Base-by-base conservation (phyloP, 2,329 filamentous ascomycete genomes). In the Alternaria sp. region DNA sequence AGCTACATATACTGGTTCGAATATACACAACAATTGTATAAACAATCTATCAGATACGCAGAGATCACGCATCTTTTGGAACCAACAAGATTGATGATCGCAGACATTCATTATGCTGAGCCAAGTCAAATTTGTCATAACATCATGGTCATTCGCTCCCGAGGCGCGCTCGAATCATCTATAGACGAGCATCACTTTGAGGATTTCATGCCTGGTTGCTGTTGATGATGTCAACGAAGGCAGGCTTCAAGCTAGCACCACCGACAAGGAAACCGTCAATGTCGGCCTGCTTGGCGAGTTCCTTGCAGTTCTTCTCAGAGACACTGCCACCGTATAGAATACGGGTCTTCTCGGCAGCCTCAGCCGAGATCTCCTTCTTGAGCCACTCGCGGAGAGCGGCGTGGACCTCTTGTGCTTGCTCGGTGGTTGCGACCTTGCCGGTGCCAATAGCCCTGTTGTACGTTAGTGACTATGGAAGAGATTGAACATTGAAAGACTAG, bases 191-290 rank as follows among this genome's bases (percentile, higher is more conserved):
- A 46, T 60, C 65, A 42, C 82, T 60, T 44, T 66, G 67, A 69
- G 72, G 67, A 14, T 74, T 75, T 76, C 71, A 77, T 62, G 75
- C 72, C 54, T 67, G 66, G 57, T 77, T 85, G 70, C 84, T 81
- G 79, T 90, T 90, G 83, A 90, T 86, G 71, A 90, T 90, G 69
- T 90, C 87, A 71, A 89, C 85, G 75, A 90, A 97, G 68, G 92
- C 93, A 77, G 94, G 94, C 89, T 98, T 98, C 83, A 98, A 87
- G 79, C 91, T 95, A 77, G 94, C 94, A 80, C 94, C 94, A 67
- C 94, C 94, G 69, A 98, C 94, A 70, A 98, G 86, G 89, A 98
- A 98, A 59, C 95, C 95, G 80, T 99, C 95, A 79, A 99, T 97
- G 80, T 99, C 95, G 66, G 87, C 79, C 87, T 98, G 88, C 85